Conservation (phyloP, 2,329 filamentous ascomycete species). For the Alternaria novae-zelandiae region DNA sequence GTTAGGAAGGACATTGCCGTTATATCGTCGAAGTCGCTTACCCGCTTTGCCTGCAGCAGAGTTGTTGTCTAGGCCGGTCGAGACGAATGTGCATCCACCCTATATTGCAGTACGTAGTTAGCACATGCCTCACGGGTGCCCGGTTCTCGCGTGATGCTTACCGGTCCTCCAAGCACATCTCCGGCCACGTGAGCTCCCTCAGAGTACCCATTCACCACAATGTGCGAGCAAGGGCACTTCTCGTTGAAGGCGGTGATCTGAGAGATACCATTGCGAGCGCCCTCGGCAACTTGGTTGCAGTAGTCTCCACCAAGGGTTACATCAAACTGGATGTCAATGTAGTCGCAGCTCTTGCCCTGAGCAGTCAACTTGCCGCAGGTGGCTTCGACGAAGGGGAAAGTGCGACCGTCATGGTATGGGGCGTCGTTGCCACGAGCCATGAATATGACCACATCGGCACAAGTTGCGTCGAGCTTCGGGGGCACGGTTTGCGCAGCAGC, state of each 20-base stretch:
- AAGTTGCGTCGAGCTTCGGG: slow-evolving; percentile 28
- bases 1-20: neutral
- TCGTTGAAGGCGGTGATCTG: slow-evolving; percentile 61
- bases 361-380: slow-evolving; percentile 28
- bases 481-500: slow-evolving; percentile 29
- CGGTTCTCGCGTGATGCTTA: neutral
- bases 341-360: slow-evolving; percentile 30
- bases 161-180: slow-evolving; percentile 61
- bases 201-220: slow-evolving; percentile 67
- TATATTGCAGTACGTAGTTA: neutral
- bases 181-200: slow-evolving; percentile 66
- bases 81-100: slow-evolving; percentile 24
- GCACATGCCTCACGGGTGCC: neutral
- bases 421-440: slow-evolving; percentile 32
- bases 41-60: slow-evolving; percentile 27
- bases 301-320: slow-evolving; percentile 19
- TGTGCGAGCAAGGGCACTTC: slow-evolving; percentile 60
- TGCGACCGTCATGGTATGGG: slow-evolving; percentile 29
- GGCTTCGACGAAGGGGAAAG: slow-evolving; percentile 25
- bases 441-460: slow-evolving; percentile 30
- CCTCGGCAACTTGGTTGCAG: slow-evolving; percentile 26
- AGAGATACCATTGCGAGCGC: slow-evolving; percentile 25
- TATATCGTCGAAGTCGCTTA: slow-evolving; percentile 8
- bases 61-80: slow-evolving; percentile 22
- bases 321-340: slow-evolving; percentile 29